Evolutionary conservation across 495 filamentous ascomycete species (phyloP).

Genomic region (Xylona heveae): DNA sequence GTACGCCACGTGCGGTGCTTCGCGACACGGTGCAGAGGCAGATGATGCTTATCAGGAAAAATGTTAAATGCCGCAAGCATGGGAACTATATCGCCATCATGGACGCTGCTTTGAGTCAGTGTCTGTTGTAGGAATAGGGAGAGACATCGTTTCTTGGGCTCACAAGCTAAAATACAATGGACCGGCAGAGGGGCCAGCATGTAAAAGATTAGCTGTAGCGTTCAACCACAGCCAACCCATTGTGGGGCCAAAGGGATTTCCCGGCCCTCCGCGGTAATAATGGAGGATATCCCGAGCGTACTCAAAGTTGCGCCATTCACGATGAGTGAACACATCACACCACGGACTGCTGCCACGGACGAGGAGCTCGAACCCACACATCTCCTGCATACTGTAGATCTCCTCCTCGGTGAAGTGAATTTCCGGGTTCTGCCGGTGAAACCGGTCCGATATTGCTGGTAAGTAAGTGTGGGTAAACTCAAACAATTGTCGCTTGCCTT

Average conservation of each 20-base stretch:
- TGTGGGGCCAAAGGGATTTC: conserved; percentile 29
- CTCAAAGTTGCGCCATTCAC: conserved; percentile 35
- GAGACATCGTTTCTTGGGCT: conserved; percentile 11
- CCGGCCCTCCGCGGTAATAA: conserved; percentile 37
- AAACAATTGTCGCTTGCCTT: conserved; percentile 23
- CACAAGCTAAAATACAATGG: conserved; percentile 36
- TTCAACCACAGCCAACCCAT: conserved; percentile 46
- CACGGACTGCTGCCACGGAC: conserved; percentile 31
- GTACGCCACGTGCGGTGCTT: conserved; percentile 27
- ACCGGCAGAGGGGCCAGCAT: conserved; percentile 24
- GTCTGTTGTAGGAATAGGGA: background rate
- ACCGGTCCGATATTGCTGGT: conserved; percentile 21
- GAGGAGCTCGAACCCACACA: conserved; percentile 37
- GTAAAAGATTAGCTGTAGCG: conserved; percentile 28
- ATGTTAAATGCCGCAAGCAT: conserved; percentile 32
- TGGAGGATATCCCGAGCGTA: conserved; percentile 38
- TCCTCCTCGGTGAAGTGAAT: conserved; percentile 21
- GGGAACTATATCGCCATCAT: conserved; percentile 36
- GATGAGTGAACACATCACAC: conserved; percentile 33
- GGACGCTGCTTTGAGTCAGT: conserved; percentile 20
- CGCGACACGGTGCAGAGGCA: conserved; percentile 23
- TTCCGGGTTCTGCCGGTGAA: conserved; percentile 21
- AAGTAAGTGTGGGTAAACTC: conserved; percentile 28
- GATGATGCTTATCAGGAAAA: conserved; percentile 17
- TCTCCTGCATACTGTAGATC: conserved; percentile 38